A percentile compares a stretch with the other conserved stretches of the same genome.
phyloP scores from a whole-genome alignment of 2,329 filamentous ascomycete genomes.

The Verticillium alfalfae region DNA sequence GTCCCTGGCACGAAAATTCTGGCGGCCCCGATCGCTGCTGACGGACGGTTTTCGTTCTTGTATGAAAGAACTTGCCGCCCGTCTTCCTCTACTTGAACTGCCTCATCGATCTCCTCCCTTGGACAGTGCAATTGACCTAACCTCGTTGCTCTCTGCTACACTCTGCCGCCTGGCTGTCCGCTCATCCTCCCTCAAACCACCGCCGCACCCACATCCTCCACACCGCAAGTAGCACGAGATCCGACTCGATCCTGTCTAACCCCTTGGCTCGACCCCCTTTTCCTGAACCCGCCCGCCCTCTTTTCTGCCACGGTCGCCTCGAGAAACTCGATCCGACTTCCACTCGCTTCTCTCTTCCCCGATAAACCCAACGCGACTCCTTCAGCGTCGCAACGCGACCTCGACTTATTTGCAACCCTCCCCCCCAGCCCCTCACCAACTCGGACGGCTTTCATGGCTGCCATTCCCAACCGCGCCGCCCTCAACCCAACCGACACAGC shows the following conservation, averaged over 20 bases:
- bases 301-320: background rate
- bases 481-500: constrained; percentile 6
- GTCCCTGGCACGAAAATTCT: background rate
- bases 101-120: background rate
- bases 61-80: background rate
- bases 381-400: background rate
- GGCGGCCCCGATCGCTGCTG: background rate
- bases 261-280: background rate
- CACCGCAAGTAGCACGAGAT: background rate
- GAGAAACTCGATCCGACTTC: background rate
- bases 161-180: background rate
- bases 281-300: background rate
- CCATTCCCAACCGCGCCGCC: constrained; percentile 1
- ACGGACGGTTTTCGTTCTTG: background rate
- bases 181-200: background rate
- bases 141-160: too few species aligned
- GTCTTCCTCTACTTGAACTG: background rate
- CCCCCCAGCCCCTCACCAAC: background rate
- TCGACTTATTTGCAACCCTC: background rate
- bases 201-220: background rate
- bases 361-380: background rate
- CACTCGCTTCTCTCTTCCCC: background rate
- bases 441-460: constrained; percentile 7
- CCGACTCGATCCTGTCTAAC: background rate
- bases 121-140: background rate